Evolutionary conservation across 495 filamentous ascomycete genomes (phyloP).

Genomic region (Podospora anserina): DNA sequence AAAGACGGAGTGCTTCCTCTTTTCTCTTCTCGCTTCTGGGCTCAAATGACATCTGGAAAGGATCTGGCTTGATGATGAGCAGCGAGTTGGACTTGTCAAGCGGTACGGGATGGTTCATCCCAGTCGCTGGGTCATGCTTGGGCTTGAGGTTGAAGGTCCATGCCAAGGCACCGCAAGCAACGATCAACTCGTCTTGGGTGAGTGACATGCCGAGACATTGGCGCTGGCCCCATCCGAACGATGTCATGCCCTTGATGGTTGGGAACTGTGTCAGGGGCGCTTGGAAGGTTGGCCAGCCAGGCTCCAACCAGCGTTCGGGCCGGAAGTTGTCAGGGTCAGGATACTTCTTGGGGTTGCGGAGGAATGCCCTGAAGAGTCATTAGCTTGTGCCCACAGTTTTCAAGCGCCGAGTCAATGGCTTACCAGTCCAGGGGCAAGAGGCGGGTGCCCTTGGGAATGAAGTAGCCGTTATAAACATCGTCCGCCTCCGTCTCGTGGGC

Average conservation of each 20-base stretch:
- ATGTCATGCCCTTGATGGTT: constrained; percentile 44
- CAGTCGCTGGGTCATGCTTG: constrained; percentile 35
- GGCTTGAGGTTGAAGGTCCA: constrained; percentile 50
- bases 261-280: constrained; percentile 45
- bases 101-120: constrained; percentile 37
- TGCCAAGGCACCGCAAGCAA: constrained; percentile 43
- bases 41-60: constrained; percentile 43
- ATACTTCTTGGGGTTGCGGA: constrained; percentile 45
- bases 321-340: constrained; percentile 51
- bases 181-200: constrained; percentile 47
- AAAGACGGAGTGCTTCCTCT: constrained; percentile 30
- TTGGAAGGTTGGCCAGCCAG: constrained; percentile 52
- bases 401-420: not conserved
- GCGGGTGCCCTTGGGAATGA: constrained; percentile 45
- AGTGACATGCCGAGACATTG: constrained; percentile 54
- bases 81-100: constrained; percentile 42
- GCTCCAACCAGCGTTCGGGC: constrained; percentile 50
- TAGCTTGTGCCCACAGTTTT: not conserved
- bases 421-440: constrained; percentile 48
- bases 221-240: constrained; percentile 60
- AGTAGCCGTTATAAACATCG: constrained; percentile 45
- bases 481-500: constrained; percentile 41
- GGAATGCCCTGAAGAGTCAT: constrained; percentile 21
- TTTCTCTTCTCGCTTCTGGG: constrained; percentile 34
- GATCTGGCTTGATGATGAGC: constrained; percentile 44